Base-by-base conservation (phyloP, 2,329 filamentous ascomycete genomes). In the Coniochaeta prunicola region DNA sequence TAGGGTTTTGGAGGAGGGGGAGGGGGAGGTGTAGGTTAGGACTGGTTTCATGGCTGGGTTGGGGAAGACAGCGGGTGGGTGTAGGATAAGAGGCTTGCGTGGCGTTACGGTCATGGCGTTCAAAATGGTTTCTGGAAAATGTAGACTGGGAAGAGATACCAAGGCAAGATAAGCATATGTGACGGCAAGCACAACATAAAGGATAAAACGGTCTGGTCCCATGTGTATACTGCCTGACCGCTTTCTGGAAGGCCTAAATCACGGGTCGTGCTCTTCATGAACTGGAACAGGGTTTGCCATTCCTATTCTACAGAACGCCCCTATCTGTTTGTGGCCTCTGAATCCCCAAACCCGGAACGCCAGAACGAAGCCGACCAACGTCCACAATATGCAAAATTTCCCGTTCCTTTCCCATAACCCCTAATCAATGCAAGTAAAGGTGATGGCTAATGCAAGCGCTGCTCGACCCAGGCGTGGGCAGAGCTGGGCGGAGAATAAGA, bases 1-100 rank as follows among this genome's bases (percentile, higher is more conserved):
- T 10, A 82, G 80, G 62, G 78, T 96, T 19, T 69, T 90, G n/a
- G 86, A 89, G 64, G 80, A 79, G 48, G 81, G 78, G 0, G 80
- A 78, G 0, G 24, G n/a, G n/a, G 50, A 56, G 53, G n/a, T 26
- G 45, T 13, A 30, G 36, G 7, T 38, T 7, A 33, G 36, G 17
- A 10, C 9, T n/a, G 40, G n/a, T n/a, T n/a, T n/a, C n/a, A n/a
- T 45, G 40, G 40, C n/a, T 45, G 40, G 50, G 26, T 24, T 21
- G n/a, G n/a, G n/a, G n/a, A n/a, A n/a, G n/a, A 34, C n/a, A 33
- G 40, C 19, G 48, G 40, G 48, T 19, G 24, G 31, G 28, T 10
- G 6, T 21, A 36, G 28, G 30, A 48, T 55, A 40, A 48, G 57
- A 58, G 33, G 12, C 21, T 13, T 33, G 50, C 53, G 12, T 36